Conservation (phyloP, 768 basidiomycete genomes). For the Russula earlei region DNA sequence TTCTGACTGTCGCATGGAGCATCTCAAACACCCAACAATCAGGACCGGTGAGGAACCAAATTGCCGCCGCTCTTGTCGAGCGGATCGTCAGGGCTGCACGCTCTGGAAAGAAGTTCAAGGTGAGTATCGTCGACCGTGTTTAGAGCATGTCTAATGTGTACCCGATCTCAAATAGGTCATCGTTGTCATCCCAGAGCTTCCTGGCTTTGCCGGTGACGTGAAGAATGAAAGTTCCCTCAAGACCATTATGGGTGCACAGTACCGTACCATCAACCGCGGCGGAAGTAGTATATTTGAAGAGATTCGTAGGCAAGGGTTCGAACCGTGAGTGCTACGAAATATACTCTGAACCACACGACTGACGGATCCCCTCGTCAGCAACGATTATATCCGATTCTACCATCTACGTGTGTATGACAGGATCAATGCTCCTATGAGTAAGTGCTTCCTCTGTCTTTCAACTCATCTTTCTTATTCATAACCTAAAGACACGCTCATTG, state of each 20-base stretch:
- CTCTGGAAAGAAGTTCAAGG: constrained; percentile 70
- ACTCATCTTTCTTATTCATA: background rate
- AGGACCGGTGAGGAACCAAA: constrained; percentile 68
- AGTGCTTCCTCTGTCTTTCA: constrained; percentile 17
- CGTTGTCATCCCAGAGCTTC: constrained; percentile 82
- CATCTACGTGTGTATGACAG: constrained; percentile 88
- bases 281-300: constrained; percentile 80
- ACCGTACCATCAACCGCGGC: constrained; percentile 84
- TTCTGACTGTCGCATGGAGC: constrained; percentile 31
- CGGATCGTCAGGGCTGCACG: constrained; percentile 73
- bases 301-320: constrained; percentile 63
- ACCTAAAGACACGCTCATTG: constrained; percentile 39
- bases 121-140: constrained; percentile 20
- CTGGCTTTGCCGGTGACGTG: constrained; percentile 82
- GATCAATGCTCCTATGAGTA: constrained; percentile 68
- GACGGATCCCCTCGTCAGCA: constrained; percentile 29
- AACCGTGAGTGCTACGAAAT: constrained; percentile 46
- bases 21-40: constrained; percentile 63
- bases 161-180: constrained; percentile 47
- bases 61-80: constrained; percentile 74
- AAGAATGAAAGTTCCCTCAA: constrained; percentile 54
- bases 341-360: background rate
- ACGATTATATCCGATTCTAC: constrained; percentile 84
- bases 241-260: constrained; percentile 83
- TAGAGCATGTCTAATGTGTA: background rate